These are phyloP conservation scores for Globisporangium ultimum DNA, from an alignment of 352 stramenopile species.

Conservation along the genomic window DNA sequence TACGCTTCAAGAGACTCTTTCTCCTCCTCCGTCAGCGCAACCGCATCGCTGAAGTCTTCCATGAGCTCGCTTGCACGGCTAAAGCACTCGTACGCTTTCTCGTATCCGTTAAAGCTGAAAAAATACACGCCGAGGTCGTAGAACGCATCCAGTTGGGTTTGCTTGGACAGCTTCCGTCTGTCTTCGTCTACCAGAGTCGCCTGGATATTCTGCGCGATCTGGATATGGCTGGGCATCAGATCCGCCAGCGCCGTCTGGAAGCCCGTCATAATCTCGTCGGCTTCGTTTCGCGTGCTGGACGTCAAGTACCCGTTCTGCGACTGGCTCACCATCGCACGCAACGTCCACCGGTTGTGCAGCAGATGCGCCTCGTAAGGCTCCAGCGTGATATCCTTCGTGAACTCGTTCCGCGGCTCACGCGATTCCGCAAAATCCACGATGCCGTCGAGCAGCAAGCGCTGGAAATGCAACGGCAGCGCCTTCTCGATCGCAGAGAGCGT, in stretches of 20 bases:
- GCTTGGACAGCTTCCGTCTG: slow-evolving; percentile 31
- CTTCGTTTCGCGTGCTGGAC: slow-evolving; percentile 56
- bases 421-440: slow-evolving; percentile 72
- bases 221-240: slow-evolving; percentile 47
- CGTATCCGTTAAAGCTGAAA: slow-evolving; percentile 72
- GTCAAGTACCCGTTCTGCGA: slow-evolving; percentile 72
- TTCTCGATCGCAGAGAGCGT: slow-evolving; percentile 52
- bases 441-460: slow-evolving; percentile 79
- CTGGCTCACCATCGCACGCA: slow-evolving; percentile 67
- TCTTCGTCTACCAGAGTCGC: slow-evolving; percentile 41
- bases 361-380: slow-evolving; percentile 49
- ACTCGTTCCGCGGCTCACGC: slow-evolving; percentile 25
- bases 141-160: slow-evolving; percentile 58
- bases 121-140: slow-evolving; percentile 71
- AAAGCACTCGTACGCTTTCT: slow-evolving; percentile 77
- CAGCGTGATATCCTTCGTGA: slow-evolving; percentile 29
- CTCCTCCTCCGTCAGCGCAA: slow-evolving; percentile 23
- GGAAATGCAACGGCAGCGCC: slow-evolving; percentile 67
- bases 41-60: slow-evolving; percentile 28
- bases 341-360: slow-evolving; percentile 73
- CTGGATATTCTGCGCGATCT: slow-evolving; percentile 66
- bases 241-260: slow-evolving; percentile 71
- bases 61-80: slow-evolving; percentile 54
- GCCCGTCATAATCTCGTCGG: slow-evolving; percentile 55
- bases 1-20: slow-evolving; percentile 59